Evolutionary conservation across 306 rosid species (phyloP), one percentile per base, ranked within the genome.

Genomic region (Pyrus bretschneideri): DNA sequence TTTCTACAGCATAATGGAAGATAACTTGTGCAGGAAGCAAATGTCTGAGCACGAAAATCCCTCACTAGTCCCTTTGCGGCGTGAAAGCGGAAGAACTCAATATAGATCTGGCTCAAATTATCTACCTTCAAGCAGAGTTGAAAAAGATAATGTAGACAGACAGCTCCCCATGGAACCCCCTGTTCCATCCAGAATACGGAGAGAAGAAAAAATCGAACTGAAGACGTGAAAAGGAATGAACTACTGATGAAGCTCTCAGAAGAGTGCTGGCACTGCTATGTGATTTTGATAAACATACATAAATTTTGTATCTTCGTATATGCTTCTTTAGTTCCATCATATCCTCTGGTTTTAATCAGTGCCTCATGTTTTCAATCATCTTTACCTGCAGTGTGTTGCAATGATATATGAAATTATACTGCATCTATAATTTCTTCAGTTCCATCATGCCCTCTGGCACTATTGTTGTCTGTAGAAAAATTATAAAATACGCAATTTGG

Each of bases 81-180:
- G 65, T 29, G 89, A 84, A 74, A 86, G 81, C 49, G 81, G 72
- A 52, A 78, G 42, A 14, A 42, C 69, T 71, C 80, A 45, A 64
- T 74, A 71, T 30, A 71, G 87, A 74, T 78, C 71, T 58, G 33
- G 66, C 65, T 42, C 61, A 76, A 52, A 69, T 73, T 76, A 54
- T 77, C 82, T 65, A 79, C 40, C 78, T 79, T 45, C 80, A 74
- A 77, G 44, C 51, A 62, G 30, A 66, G 70, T 18, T 9, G 59
- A 69, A 52, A 63, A 84, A 23, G 58, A 65, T 22, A 59, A 58
- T 51, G 46, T 60, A 10, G 35, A 64, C 5, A 45, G 64, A 31
- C 71, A 73, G 15, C 81, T 78, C 23, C 73, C 35, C 19, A 71
- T 79, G 90, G 82, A 83, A 74, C 85, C 84, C 11, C 87, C 88